phyloP scores from a whole-genome alignment of 768 basidiomycete genomes.

The Sarcomyxa edulis region DNA sequence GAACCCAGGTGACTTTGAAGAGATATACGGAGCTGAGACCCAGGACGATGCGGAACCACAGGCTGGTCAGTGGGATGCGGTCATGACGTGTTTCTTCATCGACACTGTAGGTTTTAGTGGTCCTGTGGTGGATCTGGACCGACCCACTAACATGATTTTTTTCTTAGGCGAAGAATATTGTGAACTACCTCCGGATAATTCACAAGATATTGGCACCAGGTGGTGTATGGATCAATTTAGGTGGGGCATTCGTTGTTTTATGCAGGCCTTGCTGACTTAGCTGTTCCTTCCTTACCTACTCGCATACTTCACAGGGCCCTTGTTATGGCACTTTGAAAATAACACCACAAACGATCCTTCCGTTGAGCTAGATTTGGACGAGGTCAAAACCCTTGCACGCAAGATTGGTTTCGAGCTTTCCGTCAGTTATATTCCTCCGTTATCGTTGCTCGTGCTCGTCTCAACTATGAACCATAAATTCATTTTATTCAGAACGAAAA shows the following conservation, averaged over 20 bases:
- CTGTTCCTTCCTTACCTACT: background rate
- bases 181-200: conserved; percentile 86
- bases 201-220: conserved; percentile 77
- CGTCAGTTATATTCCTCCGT: conserved; percentile 38
- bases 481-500: conserved; percentile 59
- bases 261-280: background rate
- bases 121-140: background rate
- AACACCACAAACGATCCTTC: conserved; percentile 75
- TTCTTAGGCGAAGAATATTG: conserved; percentile 85
- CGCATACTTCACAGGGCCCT: conserved; percentile 50
- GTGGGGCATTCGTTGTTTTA: conserved; percentile 27
- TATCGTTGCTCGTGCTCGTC: no score
- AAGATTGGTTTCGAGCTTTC: conserved; percentile 78
- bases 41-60: conserved; percentile 55
- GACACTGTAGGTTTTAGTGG: conserved; percentile 83
- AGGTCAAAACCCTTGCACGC: conserved; percentile 71
- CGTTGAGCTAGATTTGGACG: conserved; percentile 86
- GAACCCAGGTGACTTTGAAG: conserved; percentile 79
- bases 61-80: conserved; percentile 77
- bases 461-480: background rate
- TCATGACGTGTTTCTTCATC: conserved; percentile 95
- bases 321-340: conserved; percentile 98
- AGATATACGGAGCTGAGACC: conserved; percentile 69
- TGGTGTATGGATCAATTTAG: conserved; percentile 91
- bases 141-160: background rate